Evolutionary conservation across 202 grass and related monocot genomes (phyloP).

Genomic region (Musa balbisiana): DNA sequence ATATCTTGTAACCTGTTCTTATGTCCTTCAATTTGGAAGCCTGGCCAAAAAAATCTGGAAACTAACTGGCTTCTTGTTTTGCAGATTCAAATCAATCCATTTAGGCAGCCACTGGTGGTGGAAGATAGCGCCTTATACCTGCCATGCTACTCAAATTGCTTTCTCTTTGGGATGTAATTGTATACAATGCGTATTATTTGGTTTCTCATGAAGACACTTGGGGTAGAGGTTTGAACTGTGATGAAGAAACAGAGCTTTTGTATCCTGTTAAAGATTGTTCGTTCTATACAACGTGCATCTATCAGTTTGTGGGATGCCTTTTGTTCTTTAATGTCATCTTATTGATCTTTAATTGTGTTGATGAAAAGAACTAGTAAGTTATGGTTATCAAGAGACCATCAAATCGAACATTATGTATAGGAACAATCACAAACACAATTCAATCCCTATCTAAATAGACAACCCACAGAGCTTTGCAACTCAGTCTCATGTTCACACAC

Average conservation of each 20-base stretch:
- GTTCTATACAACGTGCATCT: too few species aligned
- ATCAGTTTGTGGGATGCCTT: too few species aligned
- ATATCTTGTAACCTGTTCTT: conserved; percentile 29
- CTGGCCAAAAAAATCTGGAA: background rate
- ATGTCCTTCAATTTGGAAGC: background rate
- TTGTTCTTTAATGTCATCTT: too few species aligned
- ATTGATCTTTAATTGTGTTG: too few species aligned
- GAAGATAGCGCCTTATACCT: conserved; percentile 59
- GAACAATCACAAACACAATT: background rate
- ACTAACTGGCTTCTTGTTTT: background rate
- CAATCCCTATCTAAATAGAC: background rate
- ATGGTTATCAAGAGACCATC: too few species aligned
- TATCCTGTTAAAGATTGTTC: too few species aligned
- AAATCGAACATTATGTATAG: too few species aligned
- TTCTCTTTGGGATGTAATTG: conserved; percentile 62
- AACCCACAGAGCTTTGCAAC: too few species aligned
- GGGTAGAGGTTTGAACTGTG: too few species aligned
- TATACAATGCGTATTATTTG: background rate
- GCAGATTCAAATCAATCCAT: conserved; percentile 88
- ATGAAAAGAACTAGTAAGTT: too few species aligned
- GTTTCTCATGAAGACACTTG: background rate
- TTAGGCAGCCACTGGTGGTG: conserved; percentile 73
- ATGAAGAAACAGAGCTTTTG: too few species aligned
- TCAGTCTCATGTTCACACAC: too few species aligned
- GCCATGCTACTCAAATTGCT: conserved; percentile 89